Evolutionary conservation across 2,329 filamentous ascomycete genomes (phyloP).

Genomic region (Talaromyces sp.): DNA sequence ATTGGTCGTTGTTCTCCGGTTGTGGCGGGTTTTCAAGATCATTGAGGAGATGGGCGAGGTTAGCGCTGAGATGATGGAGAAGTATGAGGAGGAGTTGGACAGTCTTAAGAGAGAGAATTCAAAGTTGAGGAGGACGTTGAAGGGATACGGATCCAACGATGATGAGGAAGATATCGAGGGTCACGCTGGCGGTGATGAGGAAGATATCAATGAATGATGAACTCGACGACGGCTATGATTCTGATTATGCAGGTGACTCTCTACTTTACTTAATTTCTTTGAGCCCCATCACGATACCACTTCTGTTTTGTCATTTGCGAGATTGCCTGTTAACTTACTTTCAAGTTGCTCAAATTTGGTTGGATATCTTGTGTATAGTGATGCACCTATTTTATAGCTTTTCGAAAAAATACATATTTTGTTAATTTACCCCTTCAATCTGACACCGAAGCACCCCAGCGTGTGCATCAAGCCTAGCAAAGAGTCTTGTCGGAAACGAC

Average conservation of each 20-base stretch:
- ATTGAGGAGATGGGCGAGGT: slow-evolving; percentile 64
- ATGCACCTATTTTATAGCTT: neutral
- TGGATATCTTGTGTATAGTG: no score
- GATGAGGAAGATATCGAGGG: slow-evolving; percentile 16
- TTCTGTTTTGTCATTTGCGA: neutral
- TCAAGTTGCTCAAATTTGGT: neutral
- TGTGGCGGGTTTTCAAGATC: slow-evolving; percentile 68
- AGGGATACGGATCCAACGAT: slow-evolving; percentile 9
- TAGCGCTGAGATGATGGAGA: slow-evolving; percentile 60
- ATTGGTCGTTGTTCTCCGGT: slow-evolving; percentile 62
- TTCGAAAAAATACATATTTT: neutral
- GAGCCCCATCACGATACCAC: neutral
- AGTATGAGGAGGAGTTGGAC: slow-evolving; percentile 52
- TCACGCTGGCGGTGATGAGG: slow-evolving; percentile 13
- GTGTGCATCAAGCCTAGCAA: neutral
- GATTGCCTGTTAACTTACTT: neutral
- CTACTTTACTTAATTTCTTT: neutral
- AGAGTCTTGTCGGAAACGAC: neutral
- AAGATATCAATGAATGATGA: slow-evolving; percentile 14
- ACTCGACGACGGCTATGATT: neutral
- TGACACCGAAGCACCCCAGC: neutral
- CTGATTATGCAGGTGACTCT: neutral
- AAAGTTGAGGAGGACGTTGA: slow-evolving; percentile 16
- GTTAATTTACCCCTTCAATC: no score
- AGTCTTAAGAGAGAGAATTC: slow-evolving; percentile 25